phyloP scores from a whole-genome alignment of 192 early-diverging fungal genomes.

The Backusella circina region DNA sequence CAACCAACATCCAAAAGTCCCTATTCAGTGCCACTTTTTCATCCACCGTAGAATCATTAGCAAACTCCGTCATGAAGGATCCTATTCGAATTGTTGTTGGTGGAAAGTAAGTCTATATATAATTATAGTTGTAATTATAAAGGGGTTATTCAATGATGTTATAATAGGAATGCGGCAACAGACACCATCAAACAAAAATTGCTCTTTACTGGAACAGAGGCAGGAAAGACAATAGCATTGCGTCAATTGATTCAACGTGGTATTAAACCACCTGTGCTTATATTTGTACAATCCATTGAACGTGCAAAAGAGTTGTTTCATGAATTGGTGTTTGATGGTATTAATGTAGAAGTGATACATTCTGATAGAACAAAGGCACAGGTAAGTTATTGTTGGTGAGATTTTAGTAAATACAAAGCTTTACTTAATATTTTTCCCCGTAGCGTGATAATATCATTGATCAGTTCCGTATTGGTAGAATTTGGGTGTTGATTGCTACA shows the following conservation, averaged over 20 bases:
- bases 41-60: slow-evolving; percentile 86
- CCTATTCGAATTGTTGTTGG: slow-evolving; percentile 90
- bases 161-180: slow-evolving; percentile 78
- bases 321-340: slow-evolving; percentile 95
- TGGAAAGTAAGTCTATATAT: slow-evolving; percentile 47
- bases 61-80: slow-evolving; percentile 85
- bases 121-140: not conserved
- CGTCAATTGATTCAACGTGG: slow-evolving; percentile 76
- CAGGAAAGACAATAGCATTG: slow-evolving; percentile 90
- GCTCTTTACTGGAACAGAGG: slow-evolving; percentile 88
- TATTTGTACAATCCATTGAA: slow-evolving; percentile 98
- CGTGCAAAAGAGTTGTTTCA: slow-evolving; percentile 95
- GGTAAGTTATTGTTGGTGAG: slow-evolving; percentile 29
- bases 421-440: slow-evolving; percentile 5
- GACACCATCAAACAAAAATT: slow-evolving; percentile 88
- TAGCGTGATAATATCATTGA: slow-evolving; percentile 86
- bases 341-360: slow-evolving; percentile 98
- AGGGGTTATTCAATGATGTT: not conserved
- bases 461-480: slow-evolving; percentile 83
- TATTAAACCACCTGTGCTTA: slow-evolving; percentile 88
- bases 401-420: too few species aligned
- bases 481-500: slow-evolving; percentile 95
- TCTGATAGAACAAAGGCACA: slow-evolving; percentile 92
- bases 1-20: slow-evolving; percentile 67
- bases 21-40: slow-evolving; percentile 96